Percentiles rank a stretch among this genome's conserved stretches.
Evolutionary conservation across 768 basidiomycete genomes (phyloP).

Genomic region (Cubamyces lactineus): DNA sequence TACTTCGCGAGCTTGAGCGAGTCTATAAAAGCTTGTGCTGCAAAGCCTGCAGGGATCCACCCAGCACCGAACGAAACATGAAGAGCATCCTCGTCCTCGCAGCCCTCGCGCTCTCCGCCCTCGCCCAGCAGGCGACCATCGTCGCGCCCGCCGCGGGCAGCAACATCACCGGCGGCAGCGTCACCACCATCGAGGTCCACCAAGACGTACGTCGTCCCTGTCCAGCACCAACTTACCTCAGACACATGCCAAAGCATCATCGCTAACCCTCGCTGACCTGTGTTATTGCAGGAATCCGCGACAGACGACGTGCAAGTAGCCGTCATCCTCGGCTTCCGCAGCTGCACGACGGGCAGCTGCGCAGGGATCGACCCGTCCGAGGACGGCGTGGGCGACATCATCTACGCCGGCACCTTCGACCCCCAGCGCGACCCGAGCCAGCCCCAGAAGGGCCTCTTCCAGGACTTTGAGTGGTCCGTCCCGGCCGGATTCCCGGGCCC

Average conservation of each 20-base stretch:
- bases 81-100: slow-evolving; percentile 28
- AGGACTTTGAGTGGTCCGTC: slow-evolving; percentile 49
- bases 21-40: too few species aligned
- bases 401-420: slow-evolving; percentile 50
- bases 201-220: slow-evolving; percentile 10
- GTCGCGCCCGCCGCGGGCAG: slow-evolving; percentile 43
- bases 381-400: slow-evolving; percentile 44
- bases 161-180: slow-evolving; percentile 40
- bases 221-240: background rate
- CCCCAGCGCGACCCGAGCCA: slow-evolving; percentile 39
- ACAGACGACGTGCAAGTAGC: slow-evolving; percentile 48
- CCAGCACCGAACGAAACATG: slow-evolving; percentile 9
- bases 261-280: background rate
- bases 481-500: slow-evolving; percentile 30
- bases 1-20: too few species aligned
- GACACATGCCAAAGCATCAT: too few species aligned
- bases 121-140: slow-evolving; percentile 48
- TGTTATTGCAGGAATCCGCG: slow-evolving; percentile 37
- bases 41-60: background rate
- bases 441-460: slow-evolving; percentile 41
- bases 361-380: slow-evolving; percentile 24
- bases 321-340: slow-evolving; percentile 47
- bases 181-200: slow-evolving; percentile 49
- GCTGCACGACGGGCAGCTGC: slow-evolving; percentile 37
- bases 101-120: slow-evolving; percentile 37